A percentile compares a stretch with the other conserved stretches of the same genome.
Conservation (phyloP, 805 yeast genomes). For the Barnettozyma populi region DNA sequence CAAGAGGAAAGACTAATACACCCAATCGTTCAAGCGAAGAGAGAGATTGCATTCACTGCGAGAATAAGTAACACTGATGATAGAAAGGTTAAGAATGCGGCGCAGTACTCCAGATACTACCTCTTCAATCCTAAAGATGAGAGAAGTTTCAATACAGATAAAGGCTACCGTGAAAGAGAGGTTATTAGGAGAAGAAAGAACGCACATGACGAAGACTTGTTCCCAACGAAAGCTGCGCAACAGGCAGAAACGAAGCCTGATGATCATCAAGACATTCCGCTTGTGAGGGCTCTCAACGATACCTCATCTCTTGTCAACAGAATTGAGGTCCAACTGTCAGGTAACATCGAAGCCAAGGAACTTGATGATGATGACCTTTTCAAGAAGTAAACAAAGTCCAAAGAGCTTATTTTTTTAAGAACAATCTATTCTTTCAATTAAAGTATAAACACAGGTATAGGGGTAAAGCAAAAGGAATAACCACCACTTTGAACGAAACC, state of each 20-base stretch:
- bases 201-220: constrained; percentile 18
- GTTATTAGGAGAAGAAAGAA: constrained; percentile 13
- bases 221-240: constrained; percentile 14
- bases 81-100: constrained; percentile 24
- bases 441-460: neutral
- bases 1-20: constrained; percentile 10
- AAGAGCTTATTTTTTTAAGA: too few relatives aligned
- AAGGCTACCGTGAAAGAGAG: constrained; percentile 21
- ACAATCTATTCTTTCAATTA: neutral
- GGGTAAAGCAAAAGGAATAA: neutral
- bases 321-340: constrained; percentile 1
- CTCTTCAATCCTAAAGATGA: constrained; percentile 22
- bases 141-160: neutral
- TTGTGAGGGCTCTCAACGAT: neutral
- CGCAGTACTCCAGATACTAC: constrained; percentile 24
- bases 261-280: neutral
- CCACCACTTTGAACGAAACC: neutral
- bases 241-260: neutral
- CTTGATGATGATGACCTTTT: constrained; percentile 15
- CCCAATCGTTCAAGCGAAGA: constrained; percentile 8
- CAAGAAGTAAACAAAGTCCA: neutral
- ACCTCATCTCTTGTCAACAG: neutral
- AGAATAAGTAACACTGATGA: constrained; percentile 21
- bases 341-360: neutral
- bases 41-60: constrained; percentile 13